Evolutionary conservation across 2,329 filamentous ascomycete genomes (phyloP).

Genomic region (Neofusicoccum parvum): DNA sequence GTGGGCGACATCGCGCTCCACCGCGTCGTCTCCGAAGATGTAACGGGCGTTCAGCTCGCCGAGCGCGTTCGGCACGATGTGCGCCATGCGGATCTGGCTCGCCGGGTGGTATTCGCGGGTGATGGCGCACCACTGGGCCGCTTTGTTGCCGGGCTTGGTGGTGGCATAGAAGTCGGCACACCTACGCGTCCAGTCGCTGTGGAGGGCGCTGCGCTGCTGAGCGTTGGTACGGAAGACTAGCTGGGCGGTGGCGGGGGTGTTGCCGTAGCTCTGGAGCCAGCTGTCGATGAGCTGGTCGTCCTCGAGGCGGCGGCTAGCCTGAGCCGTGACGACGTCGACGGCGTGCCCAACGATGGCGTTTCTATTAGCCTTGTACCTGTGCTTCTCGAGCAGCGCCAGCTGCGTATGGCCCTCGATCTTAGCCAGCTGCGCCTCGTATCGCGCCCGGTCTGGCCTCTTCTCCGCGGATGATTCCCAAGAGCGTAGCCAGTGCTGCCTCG

Average conservation of each 20-base stretch:
- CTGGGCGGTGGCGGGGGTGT: background rate
- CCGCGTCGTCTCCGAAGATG: background rate
- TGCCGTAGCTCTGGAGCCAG: background rate
- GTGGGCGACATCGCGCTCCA: background rate
- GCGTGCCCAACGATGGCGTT: background rate
- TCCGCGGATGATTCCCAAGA: no score
- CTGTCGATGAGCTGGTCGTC: background rate
- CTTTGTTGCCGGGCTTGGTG: background rate
- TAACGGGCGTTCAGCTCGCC: background rate
- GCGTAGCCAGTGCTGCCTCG: no score
- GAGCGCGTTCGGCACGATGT: background rate
- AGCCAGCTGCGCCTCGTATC: no score
- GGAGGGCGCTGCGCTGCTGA: no score
- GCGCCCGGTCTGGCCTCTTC: no score
- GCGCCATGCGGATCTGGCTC: background rate
- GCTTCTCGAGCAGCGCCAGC: no score
- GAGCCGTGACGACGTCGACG: background rate
- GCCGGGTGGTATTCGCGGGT: background rate
- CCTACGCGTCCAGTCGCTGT: background rate
- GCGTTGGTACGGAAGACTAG: no score
- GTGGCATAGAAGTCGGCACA: background rate
- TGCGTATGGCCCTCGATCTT: no score
- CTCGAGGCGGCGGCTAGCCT: background rate
- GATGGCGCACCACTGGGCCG: background rate
- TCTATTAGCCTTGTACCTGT: no score